Percentiles rank a stretch among this genome's conserved stretches.
Evolutionary conservation across 352 stramenopile genomes (phyloP).

Genomic region (Phytophthora constricta): DNA sequence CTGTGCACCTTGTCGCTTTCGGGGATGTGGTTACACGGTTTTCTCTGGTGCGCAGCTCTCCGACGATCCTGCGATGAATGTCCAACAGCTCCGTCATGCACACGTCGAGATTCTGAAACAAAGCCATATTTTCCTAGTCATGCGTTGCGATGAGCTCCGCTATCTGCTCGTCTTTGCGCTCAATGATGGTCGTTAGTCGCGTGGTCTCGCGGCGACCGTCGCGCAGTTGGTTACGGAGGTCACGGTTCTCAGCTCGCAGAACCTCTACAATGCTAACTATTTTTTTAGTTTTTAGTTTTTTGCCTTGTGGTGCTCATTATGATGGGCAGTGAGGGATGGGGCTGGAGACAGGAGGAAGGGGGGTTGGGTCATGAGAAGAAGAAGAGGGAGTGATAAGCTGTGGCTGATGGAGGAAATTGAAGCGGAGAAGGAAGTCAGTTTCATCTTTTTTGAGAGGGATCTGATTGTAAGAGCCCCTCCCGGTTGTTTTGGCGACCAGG

Average conservation of each 20-base stretch:
- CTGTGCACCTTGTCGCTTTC: too few relatives aligned
- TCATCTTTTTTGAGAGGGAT: too few relatives aligned
- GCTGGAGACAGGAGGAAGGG: neutral
- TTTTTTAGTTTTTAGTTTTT: too few relatives aligned
- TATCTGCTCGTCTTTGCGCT: neutral
- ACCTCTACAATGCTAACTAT: constrained; percentile 13
- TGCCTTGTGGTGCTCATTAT: too few relatives aligned
- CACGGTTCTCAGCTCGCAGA: constrained; percentile 8
- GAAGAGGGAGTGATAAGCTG: too few relatives aligned
- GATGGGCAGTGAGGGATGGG: neutral
- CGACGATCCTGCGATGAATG: neutral
- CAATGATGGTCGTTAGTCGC: constrained; percentile 6
- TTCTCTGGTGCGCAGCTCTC: too few relatives aligned
- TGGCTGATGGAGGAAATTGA: too few relatives aligned
- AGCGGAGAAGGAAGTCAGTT: too few relatives aligned
- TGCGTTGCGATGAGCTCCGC: neutral
- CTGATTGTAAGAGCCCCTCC: too few relatives aligned
- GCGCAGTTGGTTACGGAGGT: too few relatives aligned
- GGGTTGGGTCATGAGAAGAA: constrained; percentile 13
- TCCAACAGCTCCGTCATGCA: neutral
- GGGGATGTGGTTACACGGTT: too few relatives aligned
- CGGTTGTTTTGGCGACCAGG: neutral
- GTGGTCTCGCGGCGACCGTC: constrained; percentile 2
- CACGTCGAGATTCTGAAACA: neutral
- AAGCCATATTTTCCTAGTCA: neutral